Percentiles rank a stretch among this genome's conserved stretches.
Evolutionary conservation across 2,329 filamentous ascomycete genomes (phyloP).

Genomic region (Penicillium sp.): DNA sequence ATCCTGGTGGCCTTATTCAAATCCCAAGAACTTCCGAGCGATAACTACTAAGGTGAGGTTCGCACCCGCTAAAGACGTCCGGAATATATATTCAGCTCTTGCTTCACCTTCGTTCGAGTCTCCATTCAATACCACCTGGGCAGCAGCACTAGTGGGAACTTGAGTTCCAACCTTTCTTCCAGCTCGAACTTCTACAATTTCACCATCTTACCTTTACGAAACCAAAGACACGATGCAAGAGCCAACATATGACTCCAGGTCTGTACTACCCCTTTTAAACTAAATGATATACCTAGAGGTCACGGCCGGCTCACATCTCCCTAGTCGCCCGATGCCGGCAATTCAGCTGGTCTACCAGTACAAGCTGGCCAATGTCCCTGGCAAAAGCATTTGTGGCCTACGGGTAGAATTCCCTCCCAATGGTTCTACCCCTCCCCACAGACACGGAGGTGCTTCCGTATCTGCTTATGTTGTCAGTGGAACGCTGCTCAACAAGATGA

Average conservation of each 20-base stretch:
- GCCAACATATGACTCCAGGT: conserved; percentile 27
- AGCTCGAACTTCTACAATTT: too few species aligned
- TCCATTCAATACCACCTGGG: too few species aligned
- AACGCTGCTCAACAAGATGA: conserved; percentile 54
- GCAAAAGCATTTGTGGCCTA: conserved; percentile 47
- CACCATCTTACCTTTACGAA: neutral
- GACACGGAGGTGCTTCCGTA: conserved; percentile 51
- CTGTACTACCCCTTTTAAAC: neutral
- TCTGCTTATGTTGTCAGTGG: conserved; percentile 47
- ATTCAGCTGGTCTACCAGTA: conserved; percentile 37
- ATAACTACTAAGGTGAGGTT: too few species aligned
- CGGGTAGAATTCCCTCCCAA: conserved; percentile 44
- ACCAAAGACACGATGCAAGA: conserved; percentile 21
- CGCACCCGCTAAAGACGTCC: too few species aligned
- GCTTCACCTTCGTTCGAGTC: too few species aligned
- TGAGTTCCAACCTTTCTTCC: too few species aligned
- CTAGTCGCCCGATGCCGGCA: conserved; percentile 35
- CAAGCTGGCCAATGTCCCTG: conserved; percentile 42
- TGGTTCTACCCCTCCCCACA: conserved; percentile 51
- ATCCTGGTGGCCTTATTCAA: too few species aligned
- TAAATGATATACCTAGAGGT: too few species aligned
- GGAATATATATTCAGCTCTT: too few species aligned
- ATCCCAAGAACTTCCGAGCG: too few species aligned
- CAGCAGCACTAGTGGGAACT: too few species aligned
- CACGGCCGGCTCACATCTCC: too few species aligned